Evolutionary conservation across 2,329 filamentous ascomycete genomes (phyloP).

Genomic region (Verticillium nubilum): DNA sequence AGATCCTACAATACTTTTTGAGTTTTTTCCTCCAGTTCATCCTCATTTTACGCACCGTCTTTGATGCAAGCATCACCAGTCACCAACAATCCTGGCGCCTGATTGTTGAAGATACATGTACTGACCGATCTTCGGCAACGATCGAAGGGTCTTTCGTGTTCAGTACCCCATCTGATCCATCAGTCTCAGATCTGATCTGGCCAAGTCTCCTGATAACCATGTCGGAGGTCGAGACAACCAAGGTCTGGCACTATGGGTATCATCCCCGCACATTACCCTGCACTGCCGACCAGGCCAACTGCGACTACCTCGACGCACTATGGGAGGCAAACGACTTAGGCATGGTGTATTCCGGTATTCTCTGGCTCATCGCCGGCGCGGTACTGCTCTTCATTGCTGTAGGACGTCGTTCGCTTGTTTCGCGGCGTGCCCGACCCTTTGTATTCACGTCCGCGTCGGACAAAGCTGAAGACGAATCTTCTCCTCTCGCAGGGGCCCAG

Average conservation of each 20-base stretch:
- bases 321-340: slow-evolving; percentile 42
- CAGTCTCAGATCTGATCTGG: background rate
- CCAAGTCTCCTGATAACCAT: background rate
- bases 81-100: too few relatives aligned
- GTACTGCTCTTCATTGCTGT: slow-evolving; percentile 38
- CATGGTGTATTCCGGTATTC: slow-evolving; percentile 44
- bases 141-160: background rate
- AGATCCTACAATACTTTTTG: too few relatives aligned
- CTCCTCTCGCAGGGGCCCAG: slow-evolving; percentile 10
- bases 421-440: slow-evolving; percentile 4
- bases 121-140: too few relatives aligned
- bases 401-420: slow-evolving; percentile 16
- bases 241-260: slow-evolving; percentile 42
- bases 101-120: too few relatives aligned
- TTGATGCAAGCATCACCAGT: too few relatives aligned
- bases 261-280: slow-evolving; percentile 38
- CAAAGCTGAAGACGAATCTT: slow-evolving; percentile 5
- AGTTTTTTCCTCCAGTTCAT: too few relatives aligned
- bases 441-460: slow-evolving; percentile 11
- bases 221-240: slow-evolving; percentile 19
- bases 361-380: slow-evolving; percentile 42
- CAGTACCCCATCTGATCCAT: background rate
- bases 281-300: slow-evolving; percentile 39
- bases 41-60: too few relatives aligned
- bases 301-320: slow-evolving; percentile 45